phyloP scores from a whole-genome alignment of 768 basidiomycete species.

The Lanmaoa rubissima region DNA sequence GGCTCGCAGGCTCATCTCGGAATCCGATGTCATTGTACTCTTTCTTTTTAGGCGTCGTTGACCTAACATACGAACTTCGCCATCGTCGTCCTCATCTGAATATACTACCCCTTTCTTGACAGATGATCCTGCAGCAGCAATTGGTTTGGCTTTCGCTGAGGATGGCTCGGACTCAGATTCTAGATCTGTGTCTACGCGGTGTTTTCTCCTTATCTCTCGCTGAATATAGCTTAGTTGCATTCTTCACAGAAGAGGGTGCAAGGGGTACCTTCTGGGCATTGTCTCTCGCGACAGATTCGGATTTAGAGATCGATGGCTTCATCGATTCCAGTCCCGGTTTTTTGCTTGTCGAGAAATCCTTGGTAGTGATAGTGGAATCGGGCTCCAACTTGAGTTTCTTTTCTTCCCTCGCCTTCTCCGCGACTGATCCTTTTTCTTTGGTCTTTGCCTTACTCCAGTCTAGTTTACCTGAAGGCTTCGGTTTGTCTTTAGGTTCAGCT shows the following conservation, averaged over 20 bases:
- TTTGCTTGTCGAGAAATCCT: not conserved
- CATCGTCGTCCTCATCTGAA: slow-evolving; percentile 59
- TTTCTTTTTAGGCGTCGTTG: slow-evolving; percentile 33
- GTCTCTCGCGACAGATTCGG: not conserved
- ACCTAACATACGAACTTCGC: slow-evolving; percentile 26
- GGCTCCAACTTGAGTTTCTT: slow-evolving; percentile 19
- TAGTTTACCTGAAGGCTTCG: slow-evolving; percentile 47
- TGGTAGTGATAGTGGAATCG: not conserved
- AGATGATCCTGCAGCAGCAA: slow-evolving; percentile 9
- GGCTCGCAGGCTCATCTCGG: slow-evolving; percentile 45
- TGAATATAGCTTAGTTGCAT: slow-evolving; percentile 26
- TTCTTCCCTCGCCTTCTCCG: slow-evolving; percentile 11
- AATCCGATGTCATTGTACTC: slow-evolving; percentile 40
- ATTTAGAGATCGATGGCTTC: not conserved
- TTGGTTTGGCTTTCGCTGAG: slow-evolving; percentile 9
- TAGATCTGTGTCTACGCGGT: slow-evolving; percentile 21
- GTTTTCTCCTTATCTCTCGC: slow-evolving; percentile 45
- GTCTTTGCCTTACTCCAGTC: slow-evolving; percentile 61
- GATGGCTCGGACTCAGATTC: slow-evolving; percentile 27
- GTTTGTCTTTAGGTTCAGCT: slow-evolving; percentile 27
- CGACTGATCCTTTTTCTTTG: slow-evolving; percentile 34
- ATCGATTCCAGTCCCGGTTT: not conserved
- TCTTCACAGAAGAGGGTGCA: not conserved
- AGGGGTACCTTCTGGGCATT: slow-evolving; percentile 5
- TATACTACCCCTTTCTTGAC: slow-evolving; percentile 49